Conservation (phyloP, 1,284 basidiomycete genomes). For the Acaromyces ingoldii region DNA sequence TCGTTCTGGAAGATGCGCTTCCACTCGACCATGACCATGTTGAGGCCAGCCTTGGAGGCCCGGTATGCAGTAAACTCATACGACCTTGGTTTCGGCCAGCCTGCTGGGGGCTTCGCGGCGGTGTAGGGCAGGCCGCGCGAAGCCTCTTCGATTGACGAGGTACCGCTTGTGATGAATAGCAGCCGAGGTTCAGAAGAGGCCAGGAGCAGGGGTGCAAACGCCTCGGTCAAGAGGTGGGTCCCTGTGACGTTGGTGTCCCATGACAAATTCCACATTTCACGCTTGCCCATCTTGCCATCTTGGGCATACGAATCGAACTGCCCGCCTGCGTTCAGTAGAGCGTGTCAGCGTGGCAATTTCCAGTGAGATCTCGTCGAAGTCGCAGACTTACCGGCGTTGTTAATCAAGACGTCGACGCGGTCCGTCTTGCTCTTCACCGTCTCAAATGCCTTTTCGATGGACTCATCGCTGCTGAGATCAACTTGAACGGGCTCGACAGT, state of each 20-base stretch:
- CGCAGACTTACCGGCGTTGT: not conserved
- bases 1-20: not conserved
- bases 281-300: not conserved
- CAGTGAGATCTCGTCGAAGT: not conserved
- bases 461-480: not conserved
- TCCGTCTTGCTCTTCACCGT: not conserved
- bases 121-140: not conserved
- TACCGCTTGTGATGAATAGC: not conserved
- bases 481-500: not conserved
- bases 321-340: not conserved
- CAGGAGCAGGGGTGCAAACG: not conserved
- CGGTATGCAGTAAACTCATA: not conserved
- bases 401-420: not conserved
- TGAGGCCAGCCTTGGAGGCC: not conserved
- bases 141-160: not conserved
- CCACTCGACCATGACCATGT: conserved; percentile 2
- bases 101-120: not conserved
- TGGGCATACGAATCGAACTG: not conserved
- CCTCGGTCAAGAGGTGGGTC: not conserved
- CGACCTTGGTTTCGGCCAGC: not conserved
- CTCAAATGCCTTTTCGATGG: not conserved
- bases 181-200: not conserved
- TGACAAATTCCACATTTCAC: not conserved
- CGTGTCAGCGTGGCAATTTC: not conserved
- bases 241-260: not conserved